phyloP scores from a whole-genome alignment of 306 rosid species.

The Citrullus mucosospermus region DNA sequence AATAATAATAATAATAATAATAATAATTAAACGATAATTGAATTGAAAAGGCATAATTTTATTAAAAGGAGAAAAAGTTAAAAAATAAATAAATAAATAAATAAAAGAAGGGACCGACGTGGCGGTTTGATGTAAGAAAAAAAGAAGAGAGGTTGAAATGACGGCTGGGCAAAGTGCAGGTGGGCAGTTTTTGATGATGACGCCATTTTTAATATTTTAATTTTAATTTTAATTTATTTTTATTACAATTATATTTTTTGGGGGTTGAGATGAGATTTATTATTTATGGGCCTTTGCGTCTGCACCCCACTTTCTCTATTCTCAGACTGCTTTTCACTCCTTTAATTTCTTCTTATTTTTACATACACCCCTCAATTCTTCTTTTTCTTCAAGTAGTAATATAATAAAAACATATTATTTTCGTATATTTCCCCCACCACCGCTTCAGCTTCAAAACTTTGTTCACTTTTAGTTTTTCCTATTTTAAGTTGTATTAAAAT shows the following conservation, averaged over 20 bases:
- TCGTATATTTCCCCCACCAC: too few relatives aligned
- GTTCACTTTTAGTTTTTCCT: too few relatives aligned
- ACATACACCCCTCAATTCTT: background rate
- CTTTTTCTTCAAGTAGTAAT: background rate
- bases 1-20: background rate
- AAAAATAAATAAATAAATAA: too few relatives aligned
- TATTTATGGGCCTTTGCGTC: background rate
- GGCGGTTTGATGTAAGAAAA: background rate
- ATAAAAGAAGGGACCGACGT: constrained; percentile 8
- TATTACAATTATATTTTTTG: too few relatives aligned
- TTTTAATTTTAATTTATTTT: background rate
- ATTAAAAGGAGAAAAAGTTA: too few relatives aligned
- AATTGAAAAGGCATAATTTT: background rate
- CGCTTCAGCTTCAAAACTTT: too few relatives aligned
- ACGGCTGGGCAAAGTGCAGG: constrained; percentile 21
- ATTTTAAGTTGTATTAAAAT: too few relatives aligned
- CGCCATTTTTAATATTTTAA: background rate
- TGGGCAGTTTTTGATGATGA: background rate
- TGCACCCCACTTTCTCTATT: background rate
- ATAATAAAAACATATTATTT: too few relatives aligned
- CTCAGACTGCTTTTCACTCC: background rate
- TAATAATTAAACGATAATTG: too few relatives aligned
- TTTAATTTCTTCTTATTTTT: background rate
- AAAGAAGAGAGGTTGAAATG: constrained; percentile 21
- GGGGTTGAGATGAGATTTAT: background rate